These are phyloP conservation scores for Dictyostelium purpureum DNA, from an alignment of 78 protist species.

Conservation along the genomic window DNA sequence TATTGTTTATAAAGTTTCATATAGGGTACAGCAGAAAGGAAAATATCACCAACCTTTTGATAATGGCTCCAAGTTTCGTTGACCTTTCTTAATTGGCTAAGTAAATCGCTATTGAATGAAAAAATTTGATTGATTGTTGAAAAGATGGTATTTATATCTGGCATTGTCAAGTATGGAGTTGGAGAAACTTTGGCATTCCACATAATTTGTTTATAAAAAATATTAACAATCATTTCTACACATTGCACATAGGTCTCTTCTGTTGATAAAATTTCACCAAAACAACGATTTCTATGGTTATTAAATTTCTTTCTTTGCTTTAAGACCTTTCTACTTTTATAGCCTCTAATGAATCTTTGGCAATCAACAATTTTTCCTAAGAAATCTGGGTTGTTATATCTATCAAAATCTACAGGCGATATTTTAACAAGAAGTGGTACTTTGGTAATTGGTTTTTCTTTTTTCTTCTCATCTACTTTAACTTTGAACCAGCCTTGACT, in stretches of 20 bases:
- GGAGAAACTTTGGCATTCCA: constrained; percentile 63
- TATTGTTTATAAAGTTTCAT: constrained; percentile 46
- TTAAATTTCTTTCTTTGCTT: constrained; percentile 35
- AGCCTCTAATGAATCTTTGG: constrained; percentile 10
- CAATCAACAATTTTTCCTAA: neutral
- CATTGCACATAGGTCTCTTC: constrained; percentile 37
- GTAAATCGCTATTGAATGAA: constrained; percentile 41
- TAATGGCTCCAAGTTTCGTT: constrained; percentile 1
- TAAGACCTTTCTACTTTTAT: neutral
- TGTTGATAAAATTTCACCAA: constrained; percentile 40
- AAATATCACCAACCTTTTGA: constrained; percentile 69
- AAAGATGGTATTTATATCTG: constrained; percentile 32
- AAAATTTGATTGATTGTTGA: constrained; percentile 46
- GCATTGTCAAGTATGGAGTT: constrained; percentile 45
- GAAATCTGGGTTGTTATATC: constrained; percentile 31
- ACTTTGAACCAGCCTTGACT: constrained; percentile 26
- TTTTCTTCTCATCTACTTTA: neutral
- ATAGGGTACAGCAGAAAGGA: constrained; percentile 11
- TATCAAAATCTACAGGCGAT: constrained; percentile 11
- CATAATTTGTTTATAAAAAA: constrained; percentile 47
- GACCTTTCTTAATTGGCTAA: neutral
- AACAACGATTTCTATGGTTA: constrained; percentile 43
- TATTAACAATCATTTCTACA: constrained; percentile 48
- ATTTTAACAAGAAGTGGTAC: neutral
- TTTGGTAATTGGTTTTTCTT: constrained; percentile 9